phyloP scores from a whole-genome alignment of 768 basidiomycete species.

The Boletus rubroflammeus region DNA sequence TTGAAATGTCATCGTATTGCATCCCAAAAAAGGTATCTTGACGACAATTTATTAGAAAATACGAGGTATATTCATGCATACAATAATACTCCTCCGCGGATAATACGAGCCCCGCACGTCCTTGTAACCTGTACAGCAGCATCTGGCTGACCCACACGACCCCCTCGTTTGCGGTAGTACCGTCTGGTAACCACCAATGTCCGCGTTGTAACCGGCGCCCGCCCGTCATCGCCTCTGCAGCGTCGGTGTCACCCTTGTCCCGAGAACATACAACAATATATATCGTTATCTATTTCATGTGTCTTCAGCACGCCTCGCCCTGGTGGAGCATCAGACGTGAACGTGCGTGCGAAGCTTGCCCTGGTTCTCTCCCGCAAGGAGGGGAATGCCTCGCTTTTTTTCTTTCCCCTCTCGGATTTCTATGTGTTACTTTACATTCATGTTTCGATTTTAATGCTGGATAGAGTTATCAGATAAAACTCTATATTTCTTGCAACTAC shows the following conservation, averaged over 20 bases:
- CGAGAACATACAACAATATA: background rate
- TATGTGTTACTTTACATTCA: constrained; percentile 3
- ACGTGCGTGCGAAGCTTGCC: constrained; percentile 28
- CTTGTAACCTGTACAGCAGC: background rate
- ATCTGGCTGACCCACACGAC: background rate
- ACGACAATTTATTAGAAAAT: constrained; percentile 22
- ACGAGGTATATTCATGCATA: background rate
- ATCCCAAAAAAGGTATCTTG: constrained; percentile 13
- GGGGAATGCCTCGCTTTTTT: constrained; percentile 10
- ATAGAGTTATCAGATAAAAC: constrained; percentile 8
- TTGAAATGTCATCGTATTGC: constrained; percentile 26
- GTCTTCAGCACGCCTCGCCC: constrained; percentile 15
- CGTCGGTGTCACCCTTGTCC: background rate
- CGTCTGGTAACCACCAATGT: background rate
- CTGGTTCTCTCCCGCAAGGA: constrained; percentile 10
- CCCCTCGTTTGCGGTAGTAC: background rate
- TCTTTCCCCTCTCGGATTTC: constrained; percentile 8
- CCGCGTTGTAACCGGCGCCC: too few relatives aligned
- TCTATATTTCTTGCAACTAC: background rate
- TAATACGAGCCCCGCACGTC: background rate
- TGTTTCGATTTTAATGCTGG: background rate
- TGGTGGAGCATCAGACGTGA: constrained; percentile 19
- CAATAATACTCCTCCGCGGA: constrained; percentile 14
- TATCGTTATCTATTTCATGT: background rate
- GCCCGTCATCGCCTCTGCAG: background rate